Base-by-base conservation (phyloP, 257 asterid genomes). In the Solanum clarkiae region DNA sequence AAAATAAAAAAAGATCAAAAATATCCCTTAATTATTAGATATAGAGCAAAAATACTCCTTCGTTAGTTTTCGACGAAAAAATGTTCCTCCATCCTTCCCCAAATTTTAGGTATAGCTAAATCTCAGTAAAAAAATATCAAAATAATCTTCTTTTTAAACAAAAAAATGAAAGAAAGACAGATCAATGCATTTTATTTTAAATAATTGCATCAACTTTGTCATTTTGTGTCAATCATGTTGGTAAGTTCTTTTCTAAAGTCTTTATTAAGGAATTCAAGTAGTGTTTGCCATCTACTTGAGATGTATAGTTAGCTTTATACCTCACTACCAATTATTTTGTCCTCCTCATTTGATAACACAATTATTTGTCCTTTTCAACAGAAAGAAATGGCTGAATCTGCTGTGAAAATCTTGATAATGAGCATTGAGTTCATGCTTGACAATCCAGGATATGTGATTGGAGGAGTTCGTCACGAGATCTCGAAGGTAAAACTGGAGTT, bases 401-500 rank as follows among this genome's bases (percentile, higher is more conserved):
- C 84, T 2, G 84, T 80, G 40, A 45, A 80, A 17, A 57, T 80
- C 71, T 80, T 80, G 71, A 4, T 80, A 57, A 2, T 40, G 84
- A 80, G 84, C 71, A 57, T 80, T 2, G 54, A 57, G 6, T 80
- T 55, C 66, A 20, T 49, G 22, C 75, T 74, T 12, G 15, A 17
- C 3, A 11, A 45, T 18, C 62, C 81, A 20, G 84, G 83, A 26
- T 44, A 18, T 47, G 47, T 5, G 14, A 84, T 74, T 42, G 86
- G 86, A 72, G 86, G 84, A 45, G 70, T 84, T 56, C 75, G 81
- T 47, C 53, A 59, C 0, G 75, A 84, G 54, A 49, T 84, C 77
- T 71, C 54, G 2, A 66, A 85, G 51, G 63, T 85, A 59, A 85
- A 85, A 51, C 80, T 60, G 42, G 87, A 85, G 81, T 29, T 85